phyloP scores from a whole-genome alignment of 2,329 filamentous ascomycete species.

The Exserohilum turcica region DNA sequence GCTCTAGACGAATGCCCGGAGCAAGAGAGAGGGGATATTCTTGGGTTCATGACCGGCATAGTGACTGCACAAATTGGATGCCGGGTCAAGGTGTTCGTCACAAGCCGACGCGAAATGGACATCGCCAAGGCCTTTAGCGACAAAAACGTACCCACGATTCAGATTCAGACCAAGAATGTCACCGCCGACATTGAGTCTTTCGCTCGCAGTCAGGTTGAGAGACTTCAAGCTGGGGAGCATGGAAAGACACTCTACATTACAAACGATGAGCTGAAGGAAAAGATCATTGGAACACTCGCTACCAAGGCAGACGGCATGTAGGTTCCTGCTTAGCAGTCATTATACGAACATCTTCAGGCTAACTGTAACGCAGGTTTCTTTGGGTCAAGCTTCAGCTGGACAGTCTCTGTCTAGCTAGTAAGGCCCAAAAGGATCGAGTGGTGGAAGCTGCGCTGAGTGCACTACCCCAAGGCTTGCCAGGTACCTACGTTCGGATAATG shows the following conservation, averaged over 20 bases:
- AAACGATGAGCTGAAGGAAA: constrained; percentile 17
- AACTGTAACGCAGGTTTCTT: constrained; percentile 21
- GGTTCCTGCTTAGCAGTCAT: not conserved
- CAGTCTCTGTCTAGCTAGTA: constrained; percentile 21
- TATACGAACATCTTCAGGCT: not conserved
- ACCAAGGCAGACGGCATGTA: constrained; percentile 29
- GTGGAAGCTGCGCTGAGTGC: constrained; percentile 19
- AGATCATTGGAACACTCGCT: constrained; percentile 18
- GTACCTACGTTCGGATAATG: constrained; percentile 26
- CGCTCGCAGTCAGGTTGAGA: constrained; percentile 16
- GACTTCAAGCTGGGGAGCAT: constrained; percentile 17
- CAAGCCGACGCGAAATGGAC: constrained; percentile 26
- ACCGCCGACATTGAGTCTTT: constrained; percentile 22
- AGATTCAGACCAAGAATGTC: constrained; percentile 23
- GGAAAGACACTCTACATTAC: constrained; percentile 24
- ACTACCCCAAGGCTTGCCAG: constrained; percentile 18
- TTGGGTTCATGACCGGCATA: constrained; percentile 1
- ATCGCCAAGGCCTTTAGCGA: constrained; percentile 23
- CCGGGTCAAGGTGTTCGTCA: constrained; percentile 25
- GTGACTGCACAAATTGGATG: constrained; percentile 9
- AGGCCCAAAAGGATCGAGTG: constrained; percentile 11
- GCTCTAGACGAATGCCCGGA: constrained; percentile 24
- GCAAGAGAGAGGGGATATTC: constrained; percentile 7
- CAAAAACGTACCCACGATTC: constrained; percentile 22
- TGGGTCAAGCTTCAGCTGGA: constrained; percentile 30